Base-by-base conservation (phyloP, 306 rosid genomes). In the Heteromeles arbutifolia region DNA sequence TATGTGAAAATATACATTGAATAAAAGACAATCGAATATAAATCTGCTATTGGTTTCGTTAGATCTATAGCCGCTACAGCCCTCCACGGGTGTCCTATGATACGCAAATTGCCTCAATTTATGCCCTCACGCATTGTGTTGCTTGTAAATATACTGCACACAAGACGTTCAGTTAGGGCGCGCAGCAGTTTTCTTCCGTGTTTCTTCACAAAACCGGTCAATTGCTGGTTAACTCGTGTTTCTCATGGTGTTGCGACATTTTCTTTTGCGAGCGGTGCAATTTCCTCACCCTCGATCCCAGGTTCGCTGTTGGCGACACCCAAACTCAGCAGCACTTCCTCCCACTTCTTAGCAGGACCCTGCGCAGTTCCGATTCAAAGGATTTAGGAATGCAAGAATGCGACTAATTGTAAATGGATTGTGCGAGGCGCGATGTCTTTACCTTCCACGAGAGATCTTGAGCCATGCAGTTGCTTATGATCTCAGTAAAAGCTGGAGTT, bases 371-470 rank as follows among this genome's bases (percentile, higher is more conserved):
- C 72, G 25, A 28, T 15, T 63, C 43, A 17, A 29, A 17, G 32
- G 21, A 7, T 63, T 63, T 8, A 18, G 8, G 11, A 22, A 18
- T 14, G n/a, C 11, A 15, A 19, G 22, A 19, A 26, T 8, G 25
- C 45, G 39, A 24, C 17, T 45, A 11, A 62, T 56, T 8, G n/a
- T 29, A 4, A 28, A 25, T 2, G 22, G 45, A 17, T 19, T 15
- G 6, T 24, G 56, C 41, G 37, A 4, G 32, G 25, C 48, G 6
- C 4, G 26, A 62, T 73, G 70, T 41, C 84, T 77, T 71, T 71
- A 92, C 97, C 97, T 85, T 90, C 97, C 97, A 92, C 15, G 96
- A 92, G 57, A 88, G 87, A 74, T 92, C 97, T 84, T 76, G 96
- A 54, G 92, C 91, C 97, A 90, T 92, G 86, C 92, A 81, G 69